Conservation (phyloP, 2,329 filamentous ascomycete genomes). For the Monosporascus sp. region DNA sequence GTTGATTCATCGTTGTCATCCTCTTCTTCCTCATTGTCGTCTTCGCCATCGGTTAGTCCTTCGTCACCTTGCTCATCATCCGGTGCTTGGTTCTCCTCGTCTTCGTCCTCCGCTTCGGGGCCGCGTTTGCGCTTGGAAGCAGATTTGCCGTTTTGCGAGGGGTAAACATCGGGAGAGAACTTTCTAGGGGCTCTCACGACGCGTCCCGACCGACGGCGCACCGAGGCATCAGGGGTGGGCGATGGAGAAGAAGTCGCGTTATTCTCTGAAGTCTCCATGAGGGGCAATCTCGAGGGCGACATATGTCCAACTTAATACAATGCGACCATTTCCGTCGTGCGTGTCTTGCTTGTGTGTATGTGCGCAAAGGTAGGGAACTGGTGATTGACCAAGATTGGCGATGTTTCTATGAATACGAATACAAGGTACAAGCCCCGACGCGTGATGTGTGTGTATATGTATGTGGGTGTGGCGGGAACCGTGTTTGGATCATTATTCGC, state of each 20-base stretch:
- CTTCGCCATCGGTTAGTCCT: conserved; percentile 31
- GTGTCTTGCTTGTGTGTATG: conserved; percentile 1
- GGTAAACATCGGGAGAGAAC: conserved; percentile 47
- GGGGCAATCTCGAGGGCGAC: conserved; percentile 36
- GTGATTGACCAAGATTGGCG: conserved; percentile 6
- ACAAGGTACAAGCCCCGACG: neutral
- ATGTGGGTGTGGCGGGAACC: conserved; percentile 10
- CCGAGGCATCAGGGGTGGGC: conserved; percentile 39
- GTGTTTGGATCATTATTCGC: conserved; percentile 12
- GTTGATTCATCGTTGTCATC: conserved; percentile 41
- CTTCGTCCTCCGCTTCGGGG: conserved; percentile 39
- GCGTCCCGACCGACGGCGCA: conserved; percentile 63
- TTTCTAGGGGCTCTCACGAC: conserved; percentile 56
- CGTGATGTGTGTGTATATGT: neutral
- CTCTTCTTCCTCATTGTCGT: conserved; percentile 33
- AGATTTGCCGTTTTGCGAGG: conserved; percentile 25
- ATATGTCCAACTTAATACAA: conserved; percentile 28
- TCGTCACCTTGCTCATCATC: conserved; percentile 39
- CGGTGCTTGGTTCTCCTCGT: conserved; percentile 31
- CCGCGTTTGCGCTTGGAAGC: conserved; percentile 54
- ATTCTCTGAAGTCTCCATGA: conserved; percentile 50
- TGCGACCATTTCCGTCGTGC: conserved; percentile 17
- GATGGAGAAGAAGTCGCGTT: conserved; percentile 50
- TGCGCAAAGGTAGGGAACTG: conserved; percentile 4
- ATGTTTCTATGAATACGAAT: neutral